Base-by-base conservation (phyloP, 345 rosid species). In the Eucalyptus cloeziana region DNA sequence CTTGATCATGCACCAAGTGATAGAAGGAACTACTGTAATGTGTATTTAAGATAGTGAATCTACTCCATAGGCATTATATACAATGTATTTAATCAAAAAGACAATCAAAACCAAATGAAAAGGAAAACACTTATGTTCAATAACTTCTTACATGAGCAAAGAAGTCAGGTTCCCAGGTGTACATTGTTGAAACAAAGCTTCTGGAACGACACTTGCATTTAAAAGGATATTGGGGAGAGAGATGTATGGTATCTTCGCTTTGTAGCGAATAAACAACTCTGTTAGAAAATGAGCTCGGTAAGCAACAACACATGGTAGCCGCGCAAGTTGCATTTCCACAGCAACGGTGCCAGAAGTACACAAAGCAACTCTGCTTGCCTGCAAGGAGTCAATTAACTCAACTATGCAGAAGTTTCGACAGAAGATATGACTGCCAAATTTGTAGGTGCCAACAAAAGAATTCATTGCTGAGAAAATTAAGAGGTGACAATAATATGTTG, bases 321-420 rank as follows among this genome's bases (percentile, higher is more conserved):
- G 93, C 11, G 97, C 98, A 67, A 97, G 94, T 91, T 96, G 99
- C 90, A 97, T 88, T 92, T 97, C 98, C 89, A 97, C 89, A 45
- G 98, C 98, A 88, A 94, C 99, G n/a, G 99, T 96, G 92, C 99
- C 99, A n/a, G 99, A 97, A 88, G 99, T 96, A 91, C 99, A 97
- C 87, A 97, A 90, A 25, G 99, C 99, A 89, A 93, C 95, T 89
- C 54, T 91, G 88, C 99, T 96, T 80, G 94, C 98, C 99, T 97
- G 97, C 92, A 91, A 62, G 69, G 88, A 50, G 69, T 91, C 13
- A 87, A 71, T 69, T 58, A 69, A 87, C 40, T 22, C 86, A 83
- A 40, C 47, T 21, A 76, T 37, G 47, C 85, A 76, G 85, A 40
- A 76, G 85, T 40, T 76, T 6, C 5, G 2, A 40, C 47, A 40